Conservation (phyloP, 768 basidiomycete genomes). For the Phallus indusiatus region DNA sequence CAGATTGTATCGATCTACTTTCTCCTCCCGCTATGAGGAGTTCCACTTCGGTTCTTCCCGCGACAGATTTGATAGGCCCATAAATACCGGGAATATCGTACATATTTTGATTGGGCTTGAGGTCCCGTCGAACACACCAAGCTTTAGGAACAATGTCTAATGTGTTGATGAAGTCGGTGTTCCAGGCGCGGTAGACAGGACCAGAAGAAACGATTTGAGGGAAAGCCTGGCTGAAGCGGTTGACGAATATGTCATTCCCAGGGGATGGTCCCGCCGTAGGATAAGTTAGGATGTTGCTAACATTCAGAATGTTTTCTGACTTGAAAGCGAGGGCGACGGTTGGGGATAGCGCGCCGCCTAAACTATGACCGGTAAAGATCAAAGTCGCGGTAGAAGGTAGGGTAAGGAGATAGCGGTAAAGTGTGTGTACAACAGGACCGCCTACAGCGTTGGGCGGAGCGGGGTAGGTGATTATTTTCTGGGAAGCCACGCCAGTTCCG, state of each 20-base stretch:
- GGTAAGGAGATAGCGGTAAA: not conserved
- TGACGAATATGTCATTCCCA: conserved; percentile 3
- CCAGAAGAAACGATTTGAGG: not conserved
- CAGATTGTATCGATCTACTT: too few relatives aligned
- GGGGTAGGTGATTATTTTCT: not conserved
- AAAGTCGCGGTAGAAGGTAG: not conserved
- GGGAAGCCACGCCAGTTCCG: conserved; percentile 4
- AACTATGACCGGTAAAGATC: conserved; percentile 9
- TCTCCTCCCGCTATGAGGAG: too few relatives aligned
- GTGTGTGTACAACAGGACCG: not conserved
- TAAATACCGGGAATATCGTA: not conserved
- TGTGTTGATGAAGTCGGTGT: conserved; percentile 7
- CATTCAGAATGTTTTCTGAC: not conserved
- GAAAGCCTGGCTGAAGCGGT: not conserved
- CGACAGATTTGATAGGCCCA: not conserved
- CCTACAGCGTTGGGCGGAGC: not conserved
- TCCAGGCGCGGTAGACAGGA: not conserved
- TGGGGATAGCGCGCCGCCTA: conserved; percentile 8
- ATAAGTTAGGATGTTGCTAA: conserved; percentile 6
- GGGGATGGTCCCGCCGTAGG: conserved; percentile 4
- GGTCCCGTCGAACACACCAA: not conserved
- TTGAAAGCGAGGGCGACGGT: conserved; percentile 1
- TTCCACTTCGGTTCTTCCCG: not conserved
- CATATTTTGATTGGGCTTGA: not conserved
- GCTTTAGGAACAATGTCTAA: conserved; percentile 8